phyloP scores from a whole-genome alignment of 139 green algal species.

The Chlorella sp. region DNA sequence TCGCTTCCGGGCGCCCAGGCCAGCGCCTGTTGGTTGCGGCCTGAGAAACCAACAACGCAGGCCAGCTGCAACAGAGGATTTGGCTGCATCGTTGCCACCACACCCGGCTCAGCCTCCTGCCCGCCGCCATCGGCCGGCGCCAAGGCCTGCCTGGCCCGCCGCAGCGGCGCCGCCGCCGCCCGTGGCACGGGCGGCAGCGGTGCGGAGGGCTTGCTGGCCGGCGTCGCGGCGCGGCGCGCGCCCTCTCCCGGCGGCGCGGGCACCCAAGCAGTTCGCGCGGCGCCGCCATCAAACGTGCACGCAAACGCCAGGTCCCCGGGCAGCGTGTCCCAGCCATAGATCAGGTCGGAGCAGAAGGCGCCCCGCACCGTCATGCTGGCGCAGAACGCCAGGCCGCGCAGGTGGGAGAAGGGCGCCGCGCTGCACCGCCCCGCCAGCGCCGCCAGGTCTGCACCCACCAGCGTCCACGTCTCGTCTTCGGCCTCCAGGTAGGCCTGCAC shows the following conservation, averaged over 20 bases:
- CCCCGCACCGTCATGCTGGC: constrained; percentile 66
- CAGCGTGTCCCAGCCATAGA: constrained; percentile 61
- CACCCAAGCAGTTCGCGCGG: constrained; percentile 61
- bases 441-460: constrained; percentile 66
- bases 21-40: not conserved
- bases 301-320: constrained; percentile 66
- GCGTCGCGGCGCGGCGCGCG: not conserved
- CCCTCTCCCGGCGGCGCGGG: constrained; percentile 42
- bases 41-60: constrained; percentile 51
- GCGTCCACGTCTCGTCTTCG: constrained; percentile 52
- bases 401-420: constrained; percentile 42
- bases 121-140: not conserved
- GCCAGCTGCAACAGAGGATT: constrained; percentile 47
- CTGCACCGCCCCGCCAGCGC: constrained; percentile 18
- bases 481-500: constrained; percentile 48
- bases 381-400: constrained; percentile 68
- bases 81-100: not conserved
- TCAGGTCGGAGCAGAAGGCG: constrained; percentile 70
- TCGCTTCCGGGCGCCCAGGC: not conserved
- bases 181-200: not conserved
- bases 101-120: not conserved
- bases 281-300: constrained; percentile 35
- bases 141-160: not conserved
- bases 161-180: not conserved
- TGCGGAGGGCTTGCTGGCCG: not conserved